Conservation (phyloP, 164 flowering plant genomes). For the Warburgia ugandensis region DNA sequence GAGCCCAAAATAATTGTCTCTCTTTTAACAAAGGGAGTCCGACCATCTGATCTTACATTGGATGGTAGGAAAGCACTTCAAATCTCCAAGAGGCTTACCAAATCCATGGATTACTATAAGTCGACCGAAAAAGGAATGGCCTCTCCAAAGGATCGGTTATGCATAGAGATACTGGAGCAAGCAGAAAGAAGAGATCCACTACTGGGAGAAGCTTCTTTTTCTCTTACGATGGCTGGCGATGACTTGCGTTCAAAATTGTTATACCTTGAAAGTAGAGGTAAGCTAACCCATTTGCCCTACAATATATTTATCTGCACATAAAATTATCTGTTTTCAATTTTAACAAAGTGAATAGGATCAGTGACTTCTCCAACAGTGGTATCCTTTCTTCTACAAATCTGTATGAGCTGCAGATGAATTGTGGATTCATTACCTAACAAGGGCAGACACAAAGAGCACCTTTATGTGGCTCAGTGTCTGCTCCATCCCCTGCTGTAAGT, state of each 20-base stretch:
- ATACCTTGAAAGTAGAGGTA: conserved; percentile 94
- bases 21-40: conserved; percentile 81
- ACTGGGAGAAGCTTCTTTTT: conserved; percentile 74
- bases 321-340: too few species aligned
- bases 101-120: conserved; percentile 39
- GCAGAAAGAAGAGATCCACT: conserved; percentile 83
- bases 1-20: conserved; percentile 86
- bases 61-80: conserved; percentile 89
- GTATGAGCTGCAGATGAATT: too few species aligned
- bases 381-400: too few species aligned
- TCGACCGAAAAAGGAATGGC: conserved; percentile 55
- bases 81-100: conserved; percentile 77
- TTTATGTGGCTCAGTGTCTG: too few species aligned
- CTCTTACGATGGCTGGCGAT: conserved; percentile 85
- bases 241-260: conserved; percentile 62
- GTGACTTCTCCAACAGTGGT: too few species aligned
- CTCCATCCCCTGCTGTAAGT: too few species aligned
- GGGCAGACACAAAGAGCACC: too few species aligned
- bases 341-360: too few species aligned
- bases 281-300: conserved; percentile 5
- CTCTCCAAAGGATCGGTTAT: conserved; percentile 68
- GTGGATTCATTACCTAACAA: too few species aligned
- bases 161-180: conserved; percentile 89
- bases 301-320: too few species aligned
- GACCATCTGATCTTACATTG: conserved; percentile 52